Evolutionary conservation across 129 eudicot species (phyloP).

Genomic region (Calendula officinalis): DNA sequence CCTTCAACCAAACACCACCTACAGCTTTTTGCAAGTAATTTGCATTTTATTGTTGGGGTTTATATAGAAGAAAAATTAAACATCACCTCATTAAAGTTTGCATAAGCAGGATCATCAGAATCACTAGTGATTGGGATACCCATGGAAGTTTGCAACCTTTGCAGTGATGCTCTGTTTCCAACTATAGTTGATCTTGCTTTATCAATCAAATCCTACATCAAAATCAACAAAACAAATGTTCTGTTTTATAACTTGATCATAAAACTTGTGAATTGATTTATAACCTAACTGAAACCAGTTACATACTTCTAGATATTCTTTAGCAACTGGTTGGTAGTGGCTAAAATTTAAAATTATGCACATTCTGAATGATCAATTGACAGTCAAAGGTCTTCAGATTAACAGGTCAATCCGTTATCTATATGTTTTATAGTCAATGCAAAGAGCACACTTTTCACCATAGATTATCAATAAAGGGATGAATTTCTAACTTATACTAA

Average conservation of each 20-base stretch:
- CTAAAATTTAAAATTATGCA: neutral
- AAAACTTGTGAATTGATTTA: neutral
- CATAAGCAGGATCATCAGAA: conserved; percentile 70
- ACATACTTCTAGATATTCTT: conserved; percentile 9
- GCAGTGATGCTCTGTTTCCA: conserved; percentile 65
- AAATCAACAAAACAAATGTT: conserved; percentile 8
- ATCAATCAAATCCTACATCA: conserved; percentile 76
- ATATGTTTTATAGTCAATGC: neutral
- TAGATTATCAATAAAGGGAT: neutral
- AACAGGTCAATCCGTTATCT: neutral
- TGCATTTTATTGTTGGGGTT: neutral
- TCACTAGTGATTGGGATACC: conserved; percentile 65
- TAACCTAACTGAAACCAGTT: neutral
- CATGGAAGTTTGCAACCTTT: conserved; percentile 64
- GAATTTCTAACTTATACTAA: neutral
- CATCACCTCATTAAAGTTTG: conserved; percentile 26
- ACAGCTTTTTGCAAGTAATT: neutral
- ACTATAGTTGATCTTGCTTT: conserved; percentile 76
- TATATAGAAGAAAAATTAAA: neutral
- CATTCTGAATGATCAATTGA: neutral
- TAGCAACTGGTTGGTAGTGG: conserved; percentile 9
- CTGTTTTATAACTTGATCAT: neutral
- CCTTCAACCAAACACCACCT: too few species aligned
- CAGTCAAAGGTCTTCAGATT: neutral
- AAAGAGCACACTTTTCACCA: neutral